Base-by-base conservation (phyloP, 1,139 yeast species). In the Yamadazyma conglobata region DNA sequence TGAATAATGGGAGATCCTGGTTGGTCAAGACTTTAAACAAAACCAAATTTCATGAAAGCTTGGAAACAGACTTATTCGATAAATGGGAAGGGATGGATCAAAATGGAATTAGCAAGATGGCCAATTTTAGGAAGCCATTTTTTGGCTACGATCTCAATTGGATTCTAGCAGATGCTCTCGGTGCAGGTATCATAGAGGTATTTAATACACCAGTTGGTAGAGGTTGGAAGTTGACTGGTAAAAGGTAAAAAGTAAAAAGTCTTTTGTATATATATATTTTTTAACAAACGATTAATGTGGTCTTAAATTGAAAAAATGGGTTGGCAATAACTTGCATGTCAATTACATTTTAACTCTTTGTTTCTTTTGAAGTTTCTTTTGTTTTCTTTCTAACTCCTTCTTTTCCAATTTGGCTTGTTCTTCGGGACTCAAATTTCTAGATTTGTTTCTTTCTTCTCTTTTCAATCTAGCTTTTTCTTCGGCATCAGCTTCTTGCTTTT, bases 351-450 rank as follows among this genome's bases (percentile, higher is more conserved):
- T 62, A 27, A 60, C 52, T 50, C 54, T 64, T 47, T 61, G 67
- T 48, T 64, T 67, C 53, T 52, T 67, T 46, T 55, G 64, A 41
- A 54, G 50, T 47, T 64, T 66, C 50, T 60, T 66, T 42, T 62
- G 68, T 48, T 52, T 65, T 55, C 57, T 64, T 39, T 64, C 70
- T 33, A 48, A 42, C 20, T 69, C 71, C 64, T 80, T 86, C 63
- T 77, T 82, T 48, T 84, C 93, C 34, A 73, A 58, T 60, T 81
- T 86, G 47, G 79, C 78, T 56, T 78, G 85, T 50, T 80, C 86
- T 53, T 81, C 88, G 40, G 85, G 76, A 27, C 79, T 69, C 52
- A 81, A 58, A 40, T 68, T 66, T 49, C 80, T 66, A 51, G 70
- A 54, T 40, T 69, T 64, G 47, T 78, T 77, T 42, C 70, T 67